Evolutionary conservation across 306 rosid genomes (phyloP).

Genomic region (Abrus precatorius): DNA sequence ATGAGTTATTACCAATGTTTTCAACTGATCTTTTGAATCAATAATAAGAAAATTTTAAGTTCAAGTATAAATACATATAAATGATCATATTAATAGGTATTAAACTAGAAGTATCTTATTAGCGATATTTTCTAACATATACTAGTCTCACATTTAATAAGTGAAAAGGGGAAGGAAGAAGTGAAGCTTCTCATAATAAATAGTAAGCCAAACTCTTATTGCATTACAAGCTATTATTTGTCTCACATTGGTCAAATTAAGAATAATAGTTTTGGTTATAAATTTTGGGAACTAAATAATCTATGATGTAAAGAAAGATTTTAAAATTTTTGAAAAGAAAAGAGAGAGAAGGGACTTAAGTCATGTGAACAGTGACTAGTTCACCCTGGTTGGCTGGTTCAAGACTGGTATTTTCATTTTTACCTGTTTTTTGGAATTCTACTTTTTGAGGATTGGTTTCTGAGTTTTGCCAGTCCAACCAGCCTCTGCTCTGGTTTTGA

Average conservation of each 20-base stretch:
- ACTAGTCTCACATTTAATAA: not conserved
- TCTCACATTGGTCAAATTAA: not conserved
- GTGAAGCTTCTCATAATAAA: constrained; percentile 3
- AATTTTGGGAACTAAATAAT: constrained; percentile 21
- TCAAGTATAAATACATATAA: not conserved
- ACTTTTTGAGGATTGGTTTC: not conserved
- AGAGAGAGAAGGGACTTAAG: not conserved
- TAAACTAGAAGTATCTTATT: not conserved
- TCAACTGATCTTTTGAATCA: not conserved
- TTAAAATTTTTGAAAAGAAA: not conserved
- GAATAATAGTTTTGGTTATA: constrained; percentile 18
- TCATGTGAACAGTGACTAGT: not conserved
- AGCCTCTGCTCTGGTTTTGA: not conserved
- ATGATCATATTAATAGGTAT: not conserved
- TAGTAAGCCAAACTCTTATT: not conserved
- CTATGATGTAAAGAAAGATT: not conserved
- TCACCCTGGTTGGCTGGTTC: constrained; percentile 13
- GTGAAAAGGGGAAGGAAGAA: constrained; percentile 8
- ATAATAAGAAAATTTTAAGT: constrained; percentile 11
- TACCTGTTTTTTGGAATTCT: not conserved
- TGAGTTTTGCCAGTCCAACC: not conserved
- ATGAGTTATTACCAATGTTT: not conserved
- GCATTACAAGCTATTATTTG: not conserved
- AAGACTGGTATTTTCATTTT: constrained; percentile 1
- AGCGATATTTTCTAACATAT: not conserved